phyloP scores from a whole-genome alignment of 2,329 filamentous ascomycete species.

The Botrytis hyacinthi region DNA sequence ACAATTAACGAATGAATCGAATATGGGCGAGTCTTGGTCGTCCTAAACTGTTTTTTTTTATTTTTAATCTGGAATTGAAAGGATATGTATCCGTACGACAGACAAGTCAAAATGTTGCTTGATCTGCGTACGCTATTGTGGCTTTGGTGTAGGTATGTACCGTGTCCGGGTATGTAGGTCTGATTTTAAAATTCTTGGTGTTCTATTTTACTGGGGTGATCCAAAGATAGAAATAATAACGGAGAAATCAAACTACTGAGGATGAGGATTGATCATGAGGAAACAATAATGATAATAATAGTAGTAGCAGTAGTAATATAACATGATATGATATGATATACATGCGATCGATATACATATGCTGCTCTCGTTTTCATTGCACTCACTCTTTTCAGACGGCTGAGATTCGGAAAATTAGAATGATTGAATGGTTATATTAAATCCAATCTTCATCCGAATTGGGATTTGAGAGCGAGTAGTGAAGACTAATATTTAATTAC shows the following conservation, averaged over 20 bases:
- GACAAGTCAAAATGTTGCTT: not conserved
- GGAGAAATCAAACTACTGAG: not conserved
- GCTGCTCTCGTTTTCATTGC: not conserved
- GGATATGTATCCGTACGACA: constrained; percentile 10
- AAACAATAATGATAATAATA: accelerated
- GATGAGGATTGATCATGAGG: not conserved
- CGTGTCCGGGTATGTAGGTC: not conserved
- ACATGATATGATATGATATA: not conserved
- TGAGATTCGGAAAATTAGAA: constrained; percentile 3
- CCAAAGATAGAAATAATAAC: constrained; percentile 15
- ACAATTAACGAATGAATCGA: constrained; percentile 5
- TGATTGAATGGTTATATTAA: constrained; percentile 7
- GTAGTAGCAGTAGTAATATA: not conserved
- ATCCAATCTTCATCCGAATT: not conserved
- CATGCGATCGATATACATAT: not conserved
- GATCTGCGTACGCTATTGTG: constrained; percentile 17
- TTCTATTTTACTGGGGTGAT: constrained; percentile 1
- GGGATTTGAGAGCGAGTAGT: not conserved
- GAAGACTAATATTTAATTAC: constrained; percentile 4
- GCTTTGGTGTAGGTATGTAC: constrained; percentile 8
- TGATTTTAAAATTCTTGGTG: constrained; percentile 3
- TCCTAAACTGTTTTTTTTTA: not conserved
- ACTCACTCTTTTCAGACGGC: not conserved
- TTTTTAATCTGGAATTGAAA: constrained; percentile 1
- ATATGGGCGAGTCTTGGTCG: not conserved